These are phyloP conservation scores for Tetrapisispora namnaoensis DNA, from an alignment of 805 yeast species.

Conservation along the genomic window DNA sequence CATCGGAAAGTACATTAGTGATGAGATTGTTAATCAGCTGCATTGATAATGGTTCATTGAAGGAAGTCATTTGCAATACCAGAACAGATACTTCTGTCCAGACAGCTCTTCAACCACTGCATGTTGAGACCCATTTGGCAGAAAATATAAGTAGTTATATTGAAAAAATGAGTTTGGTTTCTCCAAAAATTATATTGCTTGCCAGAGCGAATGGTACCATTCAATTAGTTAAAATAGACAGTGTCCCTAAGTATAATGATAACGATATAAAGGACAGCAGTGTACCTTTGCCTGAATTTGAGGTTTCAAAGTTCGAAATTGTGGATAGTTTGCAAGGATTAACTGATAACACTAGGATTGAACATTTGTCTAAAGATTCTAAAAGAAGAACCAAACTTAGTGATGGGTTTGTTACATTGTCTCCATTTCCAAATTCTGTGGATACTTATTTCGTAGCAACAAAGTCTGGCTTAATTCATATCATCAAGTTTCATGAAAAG, in stretches of 20 bases:
- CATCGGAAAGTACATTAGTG: not conserved
- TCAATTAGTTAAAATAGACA: slow-evolving; percentile 32
- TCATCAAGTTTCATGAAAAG: slow-evolving; percentile 16
- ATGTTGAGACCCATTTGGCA: slow-evolving; percentile 36
- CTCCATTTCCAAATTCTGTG: slow-evolving; percentile 16
- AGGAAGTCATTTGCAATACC: slow-evolving; percentile 50
- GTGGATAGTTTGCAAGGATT: slow-evolving; percentile 12
- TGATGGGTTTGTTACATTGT: slow-evolving; percentile 34
- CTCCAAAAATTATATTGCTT: slow-evolving; percentile 30
- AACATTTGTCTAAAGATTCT: slow-evolving; percentile 17
- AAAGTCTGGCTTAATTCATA: slow-evolving; percentile 29
- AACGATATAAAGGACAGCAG: not conserved
- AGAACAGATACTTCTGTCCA: slow-evolving; percentile 77
- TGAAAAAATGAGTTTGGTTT: slow-evolving; percentile 30
- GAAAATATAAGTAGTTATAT: slow-evolving; percentile 34
- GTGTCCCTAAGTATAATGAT: slow-evolving; percentile 9
- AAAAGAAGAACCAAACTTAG: slow-evolving; percentile 22
- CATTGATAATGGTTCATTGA: slow-evolving; percentile 57
- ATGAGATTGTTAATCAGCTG: slow-evolving; percentile 60
- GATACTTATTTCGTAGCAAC: slow-evolving; percentile 28
- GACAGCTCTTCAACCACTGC: slow-evolving; percentile 53
- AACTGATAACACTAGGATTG: slow-evolving; percentile 17
- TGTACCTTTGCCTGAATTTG: slow-evolving; percentile 9
- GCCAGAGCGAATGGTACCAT: slow-evolving; percentile 40
- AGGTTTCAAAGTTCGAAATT: slow-evolving; percentile 16